A percentile compares a stretch with the other conserved stretches of the same genome.
These are phyloP conservation scores for Coemansia sp. DNA, from an alignment of 192 early-diverging fungal genomes.

Conservation along the genomic window DNA sequence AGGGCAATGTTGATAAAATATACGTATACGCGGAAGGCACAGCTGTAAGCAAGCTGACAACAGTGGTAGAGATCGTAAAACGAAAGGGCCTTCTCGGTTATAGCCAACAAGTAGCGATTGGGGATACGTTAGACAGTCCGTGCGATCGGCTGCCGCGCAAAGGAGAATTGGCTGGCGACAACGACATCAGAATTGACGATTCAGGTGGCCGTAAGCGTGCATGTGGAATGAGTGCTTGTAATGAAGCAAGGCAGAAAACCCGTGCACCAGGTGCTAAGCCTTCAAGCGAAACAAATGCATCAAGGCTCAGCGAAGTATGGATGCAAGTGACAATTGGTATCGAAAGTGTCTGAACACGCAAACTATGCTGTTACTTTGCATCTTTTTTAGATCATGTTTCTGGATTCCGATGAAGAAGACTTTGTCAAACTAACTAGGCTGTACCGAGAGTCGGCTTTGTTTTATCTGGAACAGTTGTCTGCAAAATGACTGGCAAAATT, in stretches of 20 bases:
- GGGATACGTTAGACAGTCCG: constrained; percentile 5
- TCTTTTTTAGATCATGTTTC: too few species aligned
- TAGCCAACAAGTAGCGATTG: constrained; percentile 12
- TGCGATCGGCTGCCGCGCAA: constrained; percentile 2
- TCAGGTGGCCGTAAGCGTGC: background rate
- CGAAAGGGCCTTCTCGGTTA: background rate
- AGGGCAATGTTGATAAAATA: constrained; percentile 3
- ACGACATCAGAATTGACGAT: background rate
- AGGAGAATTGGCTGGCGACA: background rate
- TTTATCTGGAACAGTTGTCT: background rate
- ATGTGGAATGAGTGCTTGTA: background rate
- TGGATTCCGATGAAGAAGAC: too few species aligned
- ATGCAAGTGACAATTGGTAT: constrained; percentile 17
- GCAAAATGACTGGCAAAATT: too few species aligned
- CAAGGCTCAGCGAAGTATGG: constrained; percentile 14
- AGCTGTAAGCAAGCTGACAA: constrained; percentile 42
- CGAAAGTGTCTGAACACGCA: too few species aligned
- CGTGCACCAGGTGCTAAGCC: background rate
- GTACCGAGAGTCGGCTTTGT: too few species aligned
- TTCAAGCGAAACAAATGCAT: background rate
- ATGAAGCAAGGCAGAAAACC: background rate
- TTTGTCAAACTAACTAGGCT: too few species aligned
- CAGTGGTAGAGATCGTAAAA: constrained; percentile 47
- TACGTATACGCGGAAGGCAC: constrained; percentile 41
- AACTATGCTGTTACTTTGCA: background rate